Evolutionary conservation across 768 basidiomycete genomes (phyloP).

Genomic region (Boletus edulis): DNA sequence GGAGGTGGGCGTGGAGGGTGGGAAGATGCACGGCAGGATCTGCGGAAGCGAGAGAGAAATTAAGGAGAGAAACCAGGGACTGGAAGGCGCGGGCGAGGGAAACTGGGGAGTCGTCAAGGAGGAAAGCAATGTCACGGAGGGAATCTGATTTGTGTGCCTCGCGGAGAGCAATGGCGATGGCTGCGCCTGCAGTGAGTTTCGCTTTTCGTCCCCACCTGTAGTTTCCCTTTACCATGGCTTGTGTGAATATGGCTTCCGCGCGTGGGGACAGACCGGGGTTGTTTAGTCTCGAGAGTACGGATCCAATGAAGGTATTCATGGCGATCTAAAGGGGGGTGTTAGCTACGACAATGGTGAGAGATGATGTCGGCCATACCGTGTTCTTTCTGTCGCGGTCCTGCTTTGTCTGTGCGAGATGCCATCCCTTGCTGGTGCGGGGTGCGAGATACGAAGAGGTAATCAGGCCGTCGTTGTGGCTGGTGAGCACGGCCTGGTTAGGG

Average conservation of each 20-base stretch:
- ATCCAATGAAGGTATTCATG: conserved; percentile 61
- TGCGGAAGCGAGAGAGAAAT: conserved; percentile 48
- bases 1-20: conserved; percentile 52
- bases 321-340: conserved; percentile 44
- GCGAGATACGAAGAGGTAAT: conserved; percentile 43
- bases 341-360: conserved; percentile 14
- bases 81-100: conserved; percentile 56
- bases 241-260: conserved; percentile 65
- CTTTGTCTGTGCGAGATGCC: conserved; percentile 63
- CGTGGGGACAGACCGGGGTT: conserved; percentile 62
- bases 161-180: conserved; percentile 67
- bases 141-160: conserved; percentile 68
- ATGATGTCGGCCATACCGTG: conserved; percentile 37
- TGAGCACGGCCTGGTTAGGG: conserved; percentile 58
- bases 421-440: conserved; percentile 48
- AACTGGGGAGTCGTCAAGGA: conserved; percentile 52
- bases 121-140: conserved; percentile 64
- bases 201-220: conserved; percentile 78
- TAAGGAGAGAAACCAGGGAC: conserved; percentile 49
- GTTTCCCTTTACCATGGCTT: conserved; percentile 54
- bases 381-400: conserved; percentile 65
- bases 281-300: conserved; percentile 57
- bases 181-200: conserved; percentile 65
- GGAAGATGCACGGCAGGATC: conserved; percentile 63
- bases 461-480: conserved; percentile 39